Conservation (phyloP, 1,284 basidiomycete genomes). For the Cerrena zonata region DNA sequence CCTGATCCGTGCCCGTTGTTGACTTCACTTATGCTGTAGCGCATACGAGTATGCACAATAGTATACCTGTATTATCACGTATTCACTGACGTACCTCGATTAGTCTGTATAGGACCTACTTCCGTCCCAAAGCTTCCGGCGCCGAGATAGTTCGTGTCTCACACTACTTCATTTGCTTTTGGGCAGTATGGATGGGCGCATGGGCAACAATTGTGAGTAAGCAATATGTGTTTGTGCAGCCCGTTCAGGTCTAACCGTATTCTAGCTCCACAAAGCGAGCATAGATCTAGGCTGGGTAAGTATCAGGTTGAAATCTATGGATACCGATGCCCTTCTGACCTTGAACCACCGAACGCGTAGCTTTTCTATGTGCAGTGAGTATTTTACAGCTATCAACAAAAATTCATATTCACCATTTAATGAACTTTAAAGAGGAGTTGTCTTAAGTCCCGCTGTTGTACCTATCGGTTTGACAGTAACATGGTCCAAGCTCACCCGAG, state of each 20-base stretch:
- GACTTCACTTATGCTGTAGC: conserved; percentile 11
- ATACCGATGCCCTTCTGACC: not conserved
- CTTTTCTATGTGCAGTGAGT: conserved; percentile 45
- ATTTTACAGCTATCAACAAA: not conserved
- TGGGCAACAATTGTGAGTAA: conserved; percentile 41
- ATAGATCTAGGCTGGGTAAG: conserved; percentile 43
- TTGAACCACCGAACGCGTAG: conserved; percentile 11
- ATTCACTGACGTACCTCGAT: conserved; percentile 3
- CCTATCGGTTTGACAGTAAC: conserved; percentile 44
- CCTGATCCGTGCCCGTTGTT: not conserved
- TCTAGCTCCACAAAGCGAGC: conserved; percentile 37
- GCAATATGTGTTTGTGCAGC: not conserved
- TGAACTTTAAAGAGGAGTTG: conserved; percentile 33
- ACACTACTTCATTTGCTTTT: conserved; percentile 53
- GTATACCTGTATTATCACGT: conserved; percentile 7
- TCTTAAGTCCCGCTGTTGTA: conserved; percentile 44
- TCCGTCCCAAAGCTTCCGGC: conserved; percentile 57
- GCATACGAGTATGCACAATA: conserved; percentile 35
- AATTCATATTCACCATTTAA: too few relatives aligned
- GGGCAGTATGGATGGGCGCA: conserved; percentile 55
- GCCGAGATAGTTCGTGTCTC: conserved; percentile 54
- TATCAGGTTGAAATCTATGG: not conserved
- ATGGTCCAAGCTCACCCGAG: conserved; percentile 41
- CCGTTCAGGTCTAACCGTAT: not conserved
- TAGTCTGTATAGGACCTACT: conserved; percentile 60